Conservation (phyloP, 495 filamentous ascomycete species). For the Hamigera avellanea region DNA sequence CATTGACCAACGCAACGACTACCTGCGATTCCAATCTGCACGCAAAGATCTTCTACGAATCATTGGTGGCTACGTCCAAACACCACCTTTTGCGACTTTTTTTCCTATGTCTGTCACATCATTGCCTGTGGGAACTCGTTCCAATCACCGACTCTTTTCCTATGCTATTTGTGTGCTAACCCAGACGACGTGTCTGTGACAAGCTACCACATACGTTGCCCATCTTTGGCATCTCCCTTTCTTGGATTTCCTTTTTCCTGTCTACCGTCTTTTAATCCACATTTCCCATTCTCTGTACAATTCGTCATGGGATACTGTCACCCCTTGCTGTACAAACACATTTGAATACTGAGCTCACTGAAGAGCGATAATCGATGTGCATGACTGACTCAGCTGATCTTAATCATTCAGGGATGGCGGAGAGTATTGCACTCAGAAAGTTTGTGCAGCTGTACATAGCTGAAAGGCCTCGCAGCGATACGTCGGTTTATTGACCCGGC, state of each 20-base stretch:
- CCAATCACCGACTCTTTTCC: no score
- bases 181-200: no score
- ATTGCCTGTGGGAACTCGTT: background rate
- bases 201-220: no score
- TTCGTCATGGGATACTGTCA: conserved; percentile 8
- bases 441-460: conserved; percentile 31
- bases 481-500: no score
- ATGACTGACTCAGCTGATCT: no score
- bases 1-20: no score
- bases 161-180: no score
- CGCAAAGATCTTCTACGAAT: no score
- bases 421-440: conserved; percentile 10
- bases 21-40: no score
- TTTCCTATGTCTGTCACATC: conserved; percentile 4
- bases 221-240: conserved; percentile 18
- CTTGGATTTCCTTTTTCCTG: conserved; percentile 11
- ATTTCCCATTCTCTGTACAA: conserved; percentile 24
- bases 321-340: conserved; percentile 20
- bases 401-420: no score
- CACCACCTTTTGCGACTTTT: background rate
- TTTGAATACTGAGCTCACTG: conserved; percentile 7
- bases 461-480: conserved; percentile 5
- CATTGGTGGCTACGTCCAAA: no score
- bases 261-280: conserved; percentile 29
- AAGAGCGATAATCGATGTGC: background rate